Conservation (phyloP, 2,329 filamentous ascomycete genomes). For the Chaetomium globosum region DNA sequence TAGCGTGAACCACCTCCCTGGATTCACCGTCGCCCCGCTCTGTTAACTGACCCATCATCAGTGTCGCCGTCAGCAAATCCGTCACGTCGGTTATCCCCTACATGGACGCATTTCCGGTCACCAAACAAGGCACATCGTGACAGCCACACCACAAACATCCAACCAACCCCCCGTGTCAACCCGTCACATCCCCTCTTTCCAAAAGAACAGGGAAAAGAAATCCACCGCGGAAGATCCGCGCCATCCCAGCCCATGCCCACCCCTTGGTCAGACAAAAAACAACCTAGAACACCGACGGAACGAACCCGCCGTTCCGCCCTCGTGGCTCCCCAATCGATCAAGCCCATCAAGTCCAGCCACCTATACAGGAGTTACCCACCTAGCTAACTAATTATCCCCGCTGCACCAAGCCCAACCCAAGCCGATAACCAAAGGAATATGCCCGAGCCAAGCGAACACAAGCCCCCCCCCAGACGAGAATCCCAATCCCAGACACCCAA, state of each 20-base stretch:
- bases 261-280: too few species aligned
- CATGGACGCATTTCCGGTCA: background rate
- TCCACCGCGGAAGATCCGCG: too few species aligned
- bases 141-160: background rate
- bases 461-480: background rate
- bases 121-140: background rate
- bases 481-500: background rate
- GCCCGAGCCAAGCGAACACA: background rate
- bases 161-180: too few species aligned
- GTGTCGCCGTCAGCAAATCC: background rate
- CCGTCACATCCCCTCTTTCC: background rate
- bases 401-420: background rate
- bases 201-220: too few species aligned
- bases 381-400: too few species aligned
- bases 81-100: background rate
- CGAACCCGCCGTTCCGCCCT: background rate
- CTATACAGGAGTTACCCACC: too few species aligned
- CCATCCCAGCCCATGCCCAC: background rate
- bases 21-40: conserved; percentile 1
- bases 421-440: background rate
- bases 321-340: background rate
- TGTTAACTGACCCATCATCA: background rate
- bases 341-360: background rate
- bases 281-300: background rate
- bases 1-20: background rate